Evolutionary conservation across 306 rosid genomes (phyloP).

Genomic region (Sophora flavescens): DNA sequence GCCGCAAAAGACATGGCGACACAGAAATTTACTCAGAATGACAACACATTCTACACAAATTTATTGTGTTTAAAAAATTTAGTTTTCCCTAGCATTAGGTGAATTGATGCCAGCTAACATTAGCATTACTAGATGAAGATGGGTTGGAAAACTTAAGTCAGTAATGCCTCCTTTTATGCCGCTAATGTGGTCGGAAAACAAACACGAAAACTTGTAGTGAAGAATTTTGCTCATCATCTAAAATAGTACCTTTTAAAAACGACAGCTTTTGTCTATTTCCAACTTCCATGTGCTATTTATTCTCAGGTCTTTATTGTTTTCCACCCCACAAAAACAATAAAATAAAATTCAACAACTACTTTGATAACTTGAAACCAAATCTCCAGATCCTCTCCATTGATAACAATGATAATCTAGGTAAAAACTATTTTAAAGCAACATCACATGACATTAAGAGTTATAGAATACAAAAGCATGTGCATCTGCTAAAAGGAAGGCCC

Average conservation of each 20-base stretch:
- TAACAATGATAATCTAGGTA: not conserved
- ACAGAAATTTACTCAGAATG: slow-evolving; percentile 14
- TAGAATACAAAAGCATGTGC: slow-evolving; percentile 10
- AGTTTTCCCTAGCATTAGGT: not conserved
- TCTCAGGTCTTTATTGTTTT: not conserved
- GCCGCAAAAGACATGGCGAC: slow-evolving; percentile 6
- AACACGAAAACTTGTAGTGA: not conserved
- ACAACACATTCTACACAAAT: not conserved
- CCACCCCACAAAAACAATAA: not conserved
- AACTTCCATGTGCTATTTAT: not conserved
- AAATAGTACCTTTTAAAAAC: not conserved
- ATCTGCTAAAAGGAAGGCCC: slow-evolving; percentile 25
- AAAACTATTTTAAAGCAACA: slow-evolving; percentile 7
- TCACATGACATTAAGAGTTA: not conserved
- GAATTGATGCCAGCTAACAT: not conserved
- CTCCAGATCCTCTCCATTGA: not conserved
- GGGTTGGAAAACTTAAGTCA: not conserved
- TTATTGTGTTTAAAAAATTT: not conserved
- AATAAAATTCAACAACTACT: not conserved
- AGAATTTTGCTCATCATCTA: not conserved
- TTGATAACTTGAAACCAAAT: not conserved
- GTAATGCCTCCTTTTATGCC: slow-evolving; percentile 23
- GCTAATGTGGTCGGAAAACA: slow-evolving; percentile 29
- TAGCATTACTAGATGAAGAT: slow-evolving; percentile 3
- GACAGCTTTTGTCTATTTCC: not conserved